These are phyloP conservation scores for Candida bentonensis DNA, from an alignment of 805 yeast genomes.

Conservation along the genomic window DNA sequence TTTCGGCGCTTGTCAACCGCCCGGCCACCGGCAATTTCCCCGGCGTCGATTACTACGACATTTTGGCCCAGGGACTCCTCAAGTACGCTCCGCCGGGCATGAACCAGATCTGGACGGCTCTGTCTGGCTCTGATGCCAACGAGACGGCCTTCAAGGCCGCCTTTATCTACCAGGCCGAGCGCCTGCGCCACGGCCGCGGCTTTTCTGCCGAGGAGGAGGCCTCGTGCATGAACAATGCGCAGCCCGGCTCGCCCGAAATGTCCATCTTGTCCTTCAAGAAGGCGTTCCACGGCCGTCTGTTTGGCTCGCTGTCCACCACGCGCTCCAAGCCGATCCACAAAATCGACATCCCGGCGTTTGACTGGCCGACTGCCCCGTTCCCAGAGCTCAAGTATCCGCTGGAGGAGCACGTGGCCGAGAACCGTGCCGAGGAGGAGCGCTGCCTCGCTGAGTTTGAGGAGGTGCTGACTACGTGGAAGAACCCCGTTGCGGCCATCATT, in stretches of 20 bases:
- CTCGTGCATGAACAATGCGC: conserved; percentile 63
- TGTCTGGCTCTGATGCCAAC: conserved; percentile 80
- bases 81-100: conserved; percentile 71
- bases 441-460: conserved; percentile 68
- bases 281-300: conserved; percentile 91
- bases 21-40: conserved; percentile 82
- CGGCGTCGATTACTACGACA: conserved; percentile 39
- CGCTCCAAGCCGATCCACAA: conserved; percentile 93
- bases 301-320: conserved; percentile 83
- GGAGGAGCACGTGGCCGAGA: conserved; percentile 46
- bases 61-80: conserved; percentile 42
- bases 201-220: conserved; percentile 57
- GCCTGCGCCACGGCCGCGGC: conserved; percentile 48
- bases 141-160: conserved; percentile 85
- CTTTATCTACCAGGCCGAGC: conserved; percentile 61
- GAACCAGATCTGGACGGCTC: conserved; percentile 60
- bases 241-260: conserved; percentile 82
- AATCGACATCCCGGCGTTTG: conserved; percentile 73
- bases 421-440: conserved; percentile 65
- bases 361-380: conserved; percentile 95
- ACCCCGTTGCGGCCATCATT: conserved; percentile 77
- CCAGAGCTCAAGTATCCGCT: conserved; percentile 79
- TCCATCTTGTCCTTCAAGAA: conserved; percentile 76
- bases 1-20: conserved; percentile 62
- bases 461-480: conserved; percentile 48